A percentile compares a stretch with the other conserved stretches of the same genome.
phyloP scores from a whole-genome alignment of 441 rosid species.

The Cnidoscolus chayamansa region DNA sequence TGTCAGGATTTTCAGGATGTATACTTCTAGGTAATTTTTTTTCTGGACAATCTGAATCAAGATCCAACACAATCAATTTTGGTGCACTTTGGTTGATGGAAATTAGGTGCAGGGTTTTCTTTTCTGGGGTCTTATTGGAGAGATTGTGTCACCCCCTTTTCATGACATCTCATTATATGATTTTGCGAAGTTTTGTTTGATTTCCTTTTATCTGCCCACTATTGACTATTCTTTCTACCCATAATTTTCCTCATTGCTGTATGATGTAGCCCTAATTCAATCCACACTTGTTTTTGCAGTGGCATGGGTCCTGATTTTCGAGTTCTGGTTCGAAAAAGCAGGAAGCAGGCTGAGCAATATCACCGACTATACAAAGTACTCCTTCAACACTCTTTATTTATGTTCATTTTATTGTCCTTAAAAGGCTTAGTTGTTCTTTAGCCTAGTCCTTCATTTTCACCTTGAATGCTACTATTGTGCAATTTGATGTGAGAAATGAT shows the following conservation, averaged over 20 bases:
- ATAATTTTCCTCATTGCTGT: not conserved
- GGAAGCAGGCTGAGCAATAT: slow-evolving; percentile 98
- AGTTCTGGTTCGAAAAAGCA: slow-evolving; percentile 92
- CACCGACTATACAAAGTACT: slow-evolving; percentile 84
- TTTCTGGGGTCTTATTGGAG: not conserved
- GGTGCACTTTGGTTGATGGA: not conserved
- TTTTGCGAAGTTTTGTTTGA: not conserved
- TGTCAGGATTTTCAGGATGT: not conserved
- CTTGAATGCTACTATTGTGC: not conserved
- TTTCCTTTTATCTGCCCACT: not conserved
- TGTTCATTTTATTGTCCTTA: no score
- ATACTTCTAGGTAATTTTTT: not conserved
- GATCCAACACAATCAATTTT: not conserved
- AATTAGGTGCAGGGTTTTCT: not conserved
- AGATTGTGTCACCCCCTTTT: not conserved
- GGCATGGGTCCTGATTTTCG: slow-evolving; percentile 99
- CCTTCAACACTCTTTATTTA: not conserved
- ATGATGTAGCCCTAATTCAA: not conserved
- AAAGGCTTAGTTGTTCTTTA: no score
- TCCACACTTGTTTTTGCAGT: slow-evolving; percentile 39
- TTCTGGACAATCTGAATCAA: not conserved
- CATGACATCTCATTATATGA: not conserved
- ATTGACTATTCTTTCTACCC: not conserved
- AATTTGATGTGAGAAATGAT: slow-evolving; percentile 5
- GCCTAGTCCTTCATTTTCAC: no score